Conservation (phyloP, 192 early-diverging fungal species). For the Coemansia sp. region DNA sequence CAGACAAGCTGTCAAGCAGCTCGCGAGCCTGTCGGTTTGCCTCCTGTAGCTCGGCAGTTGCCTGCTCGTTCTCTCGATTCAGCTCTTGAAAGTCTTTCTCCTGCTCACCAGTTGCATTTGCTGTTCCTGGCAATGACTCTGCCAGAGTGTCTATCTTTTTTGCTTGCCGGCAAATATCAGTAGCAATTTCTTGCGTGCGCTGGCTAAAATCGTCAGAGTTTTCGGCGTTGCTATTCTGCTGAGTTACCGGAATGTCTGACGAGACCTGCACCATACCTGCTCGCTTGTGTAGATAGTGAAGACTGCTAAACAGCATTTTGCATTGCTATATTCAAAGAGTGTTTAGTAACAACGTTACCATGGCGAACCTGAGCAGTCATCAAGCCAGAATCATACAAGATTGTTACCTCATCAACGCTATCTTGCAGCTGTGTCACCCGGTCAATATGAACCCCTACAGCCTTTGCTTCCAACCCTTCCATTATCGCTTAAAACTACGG, state of each 20-base stretch:
- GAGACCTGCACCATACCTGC: slow-evolving; percentile 50
- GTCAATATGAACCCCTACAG: slow-evolving; percentile 41
- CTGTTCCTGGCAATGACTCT: slow-evolving; percentile 41
- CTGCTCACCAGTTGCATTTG: slow-evolving; percentile 31
- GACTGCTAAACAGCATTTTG: slow-evolving; percentile 50
- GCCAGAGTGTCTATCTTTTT: slow-evolving; percentile 49
- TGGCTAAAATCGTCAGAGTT: slow-evolving; percentile 28
- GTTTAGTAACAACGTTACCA: neutral
- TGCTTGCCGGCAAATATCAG: slow-evolving; percentile 50
- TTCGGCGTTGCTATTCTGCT: slow-evolving; percentile 41
- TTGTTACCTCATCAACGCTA: slow-evolving; percentile 44
- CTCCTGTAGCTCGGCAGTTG: slow-evolving; percentile 30
- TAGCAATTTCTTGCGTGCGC: slow-evolving; percentile 47
- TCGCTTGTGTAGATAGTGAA: slow-evolving; percentile 51
- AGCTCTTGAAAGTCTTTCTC: slow-evolving; percentile 41
- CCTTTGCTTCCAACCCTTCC: slow-evolving; percentile 32
- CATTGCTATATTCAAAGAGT: slow-evolving; percentile 26
- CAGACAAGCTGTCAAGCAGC: slow-evolving; percentile 23
- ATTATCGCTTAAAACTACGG: slow-evolving; percentile 1
- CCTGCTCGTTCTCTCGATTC: slow-evolving; percentile 30
- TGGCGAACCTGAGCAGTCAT: no score
- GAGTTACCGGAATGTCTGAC: slow-evolving; percentile 38
- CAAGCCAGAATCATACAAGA: neutral
- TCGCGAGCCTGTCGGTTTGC: slow-evolving; percentile 34
- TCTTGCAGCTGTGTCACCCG: slow-evolving; percentile 55